Conservation (phyloP, 495 filamentous ascomycete species). For the Baudoinia panamericana region DNA sequence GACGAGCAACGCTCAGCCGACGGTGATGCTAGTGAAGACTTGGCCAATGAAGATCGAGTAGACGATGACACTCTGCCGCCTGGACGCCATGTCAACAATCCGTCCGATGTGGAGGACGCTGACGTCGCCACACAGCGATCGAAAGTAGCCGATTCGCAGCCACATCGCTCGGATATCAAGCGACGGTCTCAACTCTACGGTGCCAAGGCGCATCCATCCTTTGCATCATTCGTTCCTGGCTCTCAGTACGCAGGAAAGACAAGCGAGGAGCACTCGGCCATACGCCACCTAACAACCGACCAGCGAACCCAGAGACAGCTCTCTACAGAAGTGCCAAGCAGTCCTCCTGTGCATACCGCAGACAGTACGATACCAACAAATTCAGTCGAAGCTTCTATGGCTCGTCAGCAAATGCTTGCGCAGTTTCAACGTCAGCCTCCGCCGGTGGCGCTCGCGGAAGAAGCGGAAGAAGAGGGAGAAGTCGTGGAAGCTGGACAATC, state of each 20-base stretch:
- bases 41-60: not conserved
- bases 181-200: not conserved
- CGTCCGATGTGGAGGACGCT: not conserved
- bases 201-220: not conserved
- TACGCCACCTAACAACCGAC: not conserved
- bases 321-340: constrained; percentile 14
- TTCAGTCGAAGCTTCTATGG: constrained; percentile 5
- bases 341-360: constrained; percentile 10
- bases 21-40: not conserved
- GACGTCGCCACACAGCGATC: constrained; percentile 20
- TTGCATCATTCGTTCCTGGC: constrained; percentile 16
- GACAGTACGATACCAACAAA: constrained; percentile 5
- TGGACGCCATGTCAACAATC: no score
- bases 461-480: not conserved
- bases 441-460: not conserved
- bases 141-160: constrained; percentile 29
- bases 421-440: constrained; percentile 2
- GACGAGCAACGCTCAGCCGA: constrained; percentile 1
- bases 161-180: constrained; percentile 3
- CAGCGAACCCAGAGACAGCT: not conserved
- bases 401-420: constrained; percentile 1
- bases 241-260: constrained; percentile 20
- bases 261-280: constrained; percentile 8
- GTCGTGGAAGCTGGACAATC: no score
- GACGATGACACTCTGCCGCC: no score